Base-by-base conservation (phyloP, 495 filamentous ascomycete genomes). In the Thozetella sp. region DNA sequence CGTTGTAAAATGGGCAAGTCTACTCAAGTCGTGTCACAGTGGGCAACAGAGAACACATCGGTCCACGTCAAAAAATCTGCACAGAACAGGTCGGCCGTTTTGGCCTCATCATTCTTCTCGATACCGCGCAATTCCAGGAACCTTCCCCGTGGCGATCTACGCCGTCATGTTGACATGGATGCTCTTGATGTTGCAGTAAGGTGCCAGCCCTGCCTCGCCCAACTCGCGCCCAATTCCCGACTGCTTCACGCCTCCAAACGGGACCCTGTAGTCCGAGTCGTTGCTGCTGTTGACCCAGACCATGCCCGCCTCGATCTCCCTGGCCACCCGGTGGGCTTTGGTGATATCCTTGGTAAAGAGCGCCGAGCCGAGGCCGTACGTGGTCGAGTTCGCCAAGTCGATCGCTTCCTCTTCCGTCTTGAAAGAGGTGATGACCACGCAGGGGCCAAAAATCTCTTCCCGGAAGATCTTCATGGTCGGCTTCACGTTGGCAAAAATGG, bases 261-360 rank as follows among this genome's bases (percentile, higher is more conserved):
- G 93, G 40, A 96, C 84, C 30, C 91, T 74, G 68, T 84, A 87
- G 66, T 91, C 86, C 22, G 82, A 86, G 67, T 92, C 88, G 55
- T 93, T 89, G 73, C 88, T 90, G 69, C 87, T 91, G 77, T 97
- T 97, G 72, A 98, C 89, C 93, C 94, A 98, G 37, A 97, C 93
- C 93, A 96, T 97, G 50, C 94, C 94, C 2, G 93, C 87, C 72
- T 97, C 92, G 60, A 98, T 92, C 52, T 88, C 86, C 54, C 86
- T 80, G 9, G 94, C 94, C 1, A 97, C 86, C 20, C 91, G 84
- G 80, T 97, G 94, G 19, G 89, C 92, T 63, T 85, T 86, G 65
- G 85, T 84, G 61, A 97, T 83, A 66, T 97, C 86, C 68, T 85
- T 79, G 13, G 91, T 97, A 71, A 97, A 97, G 0, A 98, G 67